Evolutionary conservation across 1,284 basidiomycete genomes (phyloP).

Genomic region (Ustilago bromivora): DNA sequence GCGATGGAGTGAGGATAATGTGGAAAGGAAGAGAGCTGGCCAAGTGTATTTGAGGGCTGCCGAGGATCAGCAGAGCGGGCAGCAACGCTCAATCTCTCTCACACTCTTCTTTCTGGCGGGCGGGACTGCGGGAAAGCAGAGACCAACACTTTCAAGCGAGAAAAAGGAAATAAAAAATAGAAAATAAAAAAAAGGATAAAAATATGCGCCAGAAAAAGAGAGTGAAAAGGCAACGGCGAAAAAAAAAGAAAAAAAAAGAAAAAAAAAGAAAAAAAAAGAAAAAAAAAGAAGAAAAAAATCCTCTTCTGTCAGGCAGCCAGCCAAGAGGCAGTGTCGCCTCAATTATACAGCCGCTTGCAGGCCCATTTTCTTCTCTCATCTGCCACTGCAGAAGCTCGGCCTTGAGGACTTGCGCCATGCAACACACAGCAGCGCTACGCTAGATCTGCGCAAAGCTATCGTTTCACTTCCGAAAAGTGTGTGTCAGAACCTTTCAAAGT

Average conservation of each 20-base stretch:
- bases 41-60: constrained; percentile 8
- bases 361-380: constrained; percentile 3
- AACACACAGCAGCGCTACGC: neutral
- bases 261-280: constrained; percentile 11
- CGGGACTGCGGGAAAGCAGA: constrained; percentile 9
- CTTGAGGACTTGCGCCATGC: constrained; percentile 1
- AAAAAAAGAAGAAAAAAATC: constrained; percentile 10
- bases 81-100: neutral
- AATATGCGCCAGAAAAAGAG: constrained; percentile 13
- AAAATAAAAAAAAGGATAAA: constrained; percentile 1
- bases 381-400: neutral
- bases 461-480: constrained; percentile 21
- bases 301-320: constrained; percentile 8
- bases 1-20: constrained; percentile 5
- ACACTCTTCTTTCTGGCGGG: neutral
- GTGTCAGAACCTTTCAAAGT: constrained; percentile 10
- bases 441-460: constrained; percentile 7
- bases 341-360: constrained; percentile 6
- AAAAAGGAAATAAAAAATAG: constrained; percentile 2
- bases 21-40: neutral
- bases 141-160: neutral
- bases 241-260: constrained; percentile 13
- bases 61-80: constrained; percentile 9
- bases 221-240: constrained; percentile 10
- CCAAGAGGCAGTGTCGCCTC: neutral